Base-by-base conservation (phyloP, 2,329 filamentous ascomycete genomes). In the Colletotrichum aenigma region DNA sequence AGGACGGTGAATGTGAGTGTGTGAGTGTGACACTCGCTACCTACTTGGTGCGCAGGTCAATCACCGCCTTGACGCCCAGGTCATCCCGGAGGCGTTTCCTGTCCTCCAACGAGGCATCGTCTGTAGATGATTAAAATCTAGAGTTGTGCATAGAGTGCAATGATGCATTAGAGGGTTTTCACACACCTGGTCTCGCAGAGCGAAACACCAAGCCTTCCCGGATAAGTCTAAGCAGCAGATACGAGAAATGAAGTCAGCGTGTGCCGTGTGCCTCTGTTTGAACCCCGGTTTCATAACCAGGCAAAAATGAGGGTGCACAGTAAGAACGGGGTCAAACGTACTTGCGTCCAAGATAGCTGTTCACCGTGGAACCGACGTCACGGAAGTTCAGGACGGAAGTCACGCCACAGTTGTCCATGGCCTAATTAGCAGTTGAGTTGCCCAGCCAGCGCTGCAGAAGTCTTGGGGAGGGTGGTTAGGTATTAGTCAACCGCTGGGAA, bases 41-140 rank as follows among this genome's bases (percentile, higher is more conserved):
- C 75, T 88, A 95, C 92, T 93, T 92, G 77, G 95, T 95, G 71
- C 96, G 91, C 13, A 98, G 87, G 85, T 98, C 96, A 75, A 98
- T 90, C 55, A 98, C 90, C 4, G 92, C 95, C 78, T 89, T 91
- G 77, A 98, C 90, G 26, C 90, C 88, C 78, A 93, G 89, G 36
- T 91, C 88, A 9, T 92, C 84, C 12, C 86, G 84, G 13, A 98
- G 88, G 36, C 87, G 85, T 38, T 87, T 82, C 71, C 91, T 90
- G 84, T 98, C 96, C 43, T 87, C 82, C 24, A 88, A 80, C 0
- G 94, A 93, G 43, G 95, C 94, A 82, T 95, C 92, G 81, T 98
- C 95, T 89, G 74, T 9, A n/a, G 32, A 64, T 58, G 52, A 60
- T 70, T 68, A 65, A 55, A 12, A 65, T 55, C 10, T n/a, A 52